Evolutionary conservation across 257 asterid species (phyloP).

Genomic region (Solanum pinnatisectum): DNA sequence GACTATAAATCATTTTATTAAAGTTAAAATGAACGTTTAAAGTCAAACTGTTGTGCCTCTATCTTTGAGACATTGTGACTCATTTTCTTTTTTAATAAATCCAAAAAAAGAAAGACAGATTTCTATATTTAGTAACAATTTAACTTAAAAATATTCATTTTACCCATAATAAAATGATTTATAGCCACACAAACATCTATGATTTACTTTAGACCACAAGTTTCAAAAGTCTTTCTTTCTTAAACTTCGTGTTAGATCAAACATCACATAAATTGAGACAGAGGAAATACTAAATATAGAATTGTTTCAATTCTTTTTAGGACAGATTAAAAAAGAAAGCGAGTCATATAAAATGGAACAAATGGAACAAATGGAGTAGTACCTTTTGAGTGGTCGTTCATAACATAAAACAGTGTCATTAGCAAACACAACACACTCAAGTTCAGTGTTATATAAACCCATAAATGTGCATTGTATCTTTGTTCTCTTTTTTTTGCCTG

Average conservation of each 20-base stretch:
- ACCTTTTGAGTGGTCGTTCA: not conserved
- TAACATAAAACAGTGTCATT: not conserved
- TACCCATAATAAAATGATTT: not conserved
- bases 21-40: not conserved
- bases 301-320: not conserved
- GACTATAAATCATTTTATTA: not conserved
- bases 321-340: not conserved
- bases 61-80: not conserved
- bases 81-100: not conserved
- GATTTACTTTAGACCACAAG: not conserved
- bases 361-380: not conserved
- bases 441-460: not conserved
- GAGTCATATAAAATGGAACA: not conserved
- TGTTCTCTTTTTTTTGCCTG: not conserved
- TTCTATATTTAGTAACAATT: no score
- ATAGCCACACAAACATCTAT: not conserved
- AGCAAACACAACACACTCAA: not conserved
- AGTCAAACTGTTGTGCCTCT: not conserved
- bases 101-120: not conserved
- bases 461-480: not conserved
- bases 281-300: not conserved
- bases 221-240: no score
- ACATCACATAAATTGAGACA: not conserved
- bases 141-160: not conserved
- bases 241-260: not conserved